Evolutionary conservation across 345 rosid species (phyloP), one percentile per base, ranked within the genome.

Genomic region (Arabidopsis suecica): DNA sequence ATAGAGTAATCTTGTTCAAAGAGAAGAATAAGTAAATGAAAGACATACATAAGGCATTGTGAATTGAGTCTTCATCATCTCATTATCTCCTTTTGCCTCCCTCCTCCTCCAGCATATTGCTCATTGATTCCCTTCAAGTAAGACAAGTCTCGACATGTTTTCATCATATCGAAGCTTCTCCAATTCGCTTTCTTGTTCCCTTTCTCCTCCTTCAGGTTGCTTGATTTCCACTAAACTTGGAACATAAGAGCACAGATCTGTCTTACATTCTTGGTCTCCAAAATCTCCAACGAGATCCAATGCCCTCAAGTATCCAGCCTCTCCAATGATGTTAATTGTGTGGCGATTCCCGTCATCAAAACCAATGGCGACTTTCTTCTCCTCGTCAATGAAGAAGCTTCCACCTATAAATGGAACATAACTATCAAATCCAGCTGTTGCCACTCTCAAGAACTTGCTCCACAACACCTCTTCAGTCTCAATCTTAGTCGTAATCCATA

Each of bases 401-500:
- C 0, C 59, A 30, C 0, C 13, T 30, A 30, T 55, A 55, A 1
- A 6, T 7, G 60, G 60, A 55, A 55, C 37, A 3, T 0, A 6
- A 25, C 5, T 51, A 14, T 30, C 20, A 30, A 0, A 14, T 32
- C 45, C 45, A 41, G 9, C 13, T 33, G 7, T n/a, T 57, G n/a
- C 42, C 3, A 57, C 6, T 16, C 62, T 58, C 28, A 58, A 16
- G 12, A 58, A 34, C 42, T 34, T 57, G 14, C 62, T 58, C 62
- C 62, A 58, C 44, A 4, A 18, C 23, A 57, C 14, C 42, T 34
- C 62, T 34, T 16, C 42, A 0, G 3, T 16, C 44, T 58, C 28
- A 34, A 58, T 58, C 62, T 58, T 58, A 34, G 42, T 58, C 0
- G 62, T 34, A 58, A 58, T 58, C 25, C 42, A 57, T 8, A 57